Percentiles rank a stretch among this genome's conserved stretches.
Evolutionary conservation across 2,329 filamentous ascomycete species (phyloP).

Genomic region (Pseudohalonectria lignicola): DNA sequence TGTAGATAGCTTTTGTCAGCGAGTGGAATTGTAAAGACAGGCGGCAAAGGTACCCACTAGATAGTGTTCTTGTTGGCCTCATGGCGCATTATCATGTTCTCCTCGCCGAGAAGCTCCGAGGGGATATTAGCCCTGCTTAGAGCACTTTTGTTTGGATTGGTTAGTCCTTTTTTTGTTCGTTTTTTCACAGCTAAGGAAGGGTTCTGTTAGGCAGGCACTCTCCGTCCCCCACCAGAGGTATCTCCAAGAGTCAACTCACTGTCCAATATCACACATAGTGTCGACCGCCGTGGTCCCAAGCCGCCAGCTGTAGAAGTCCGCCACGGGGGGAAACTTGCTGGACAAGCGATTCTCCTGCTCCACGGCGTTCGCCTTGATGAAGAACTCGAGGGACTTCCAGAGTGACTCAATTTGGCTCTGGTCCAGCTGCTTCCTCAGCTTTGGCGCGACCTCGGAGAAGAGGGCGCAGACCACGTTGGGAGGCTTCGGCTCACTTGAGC

Average conservation of each 20-base stretch:
- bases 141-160: neutral
- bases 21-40: neutral
- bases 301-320: constrained; percentile 3
- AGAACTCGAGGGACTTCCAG: constrained; percentile 2
- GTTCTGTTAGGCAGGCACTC: no score
- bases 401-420: neutral
- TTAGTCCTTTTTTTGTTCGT: no score
- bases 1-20: neutral
- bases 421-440: constrained; percentile 1
- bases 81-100: neutral
- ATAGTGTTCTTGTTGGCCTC: constrained; percentile 5
- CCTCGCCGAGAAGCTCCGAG: neutral
- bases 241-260: neutral
- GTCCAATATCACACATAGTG: constrained; percentile 3
- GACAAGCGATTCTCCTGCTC: constrained; percentile 3
- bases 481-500: neutral
- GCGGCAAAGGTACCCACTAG: neutral
- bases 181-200: no score
- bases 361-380: constrained; percentile 3
- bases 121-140: neutral
- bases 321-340: neutral
- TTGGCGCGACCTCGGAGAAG: constrained; percentile 1
- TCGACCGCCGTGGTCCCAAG: constrained; percentile 3
- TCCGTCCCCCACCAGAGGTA: no score
- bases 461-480: constrained; percentile 1